Evolutionary conservation across 495 filamentous ascomycete genomes (phyloP).

Genomic region (Monascus purpureus): DNA sequence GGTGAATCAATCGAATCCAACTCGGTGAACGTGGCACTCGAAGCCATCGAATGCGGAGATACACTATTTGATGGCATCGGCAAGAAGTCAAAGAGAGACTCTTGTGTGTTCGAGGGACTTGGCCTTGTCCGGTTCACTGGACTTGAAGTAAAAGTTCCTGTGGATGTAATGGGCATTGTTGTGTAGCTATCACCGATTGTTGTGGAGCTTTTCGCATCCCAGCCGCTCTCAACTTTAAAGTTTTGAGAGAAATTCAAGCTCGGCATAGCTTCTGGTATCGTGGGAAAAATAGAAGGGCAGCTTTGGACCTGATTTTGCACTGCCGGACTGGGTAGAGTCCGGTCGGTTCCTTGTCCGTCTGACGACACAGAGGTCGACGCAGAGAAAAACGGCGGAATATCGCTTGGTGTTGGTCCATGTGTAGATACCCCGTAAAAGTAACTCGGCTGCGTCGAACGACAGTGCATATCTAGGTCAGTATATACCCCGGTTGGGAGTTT

Average conservation of each 20-base stretch:
- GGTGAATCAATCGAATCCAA: slow-evolving; percentile 9
- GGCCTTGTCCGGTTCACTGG: slow-evolving; percentile 9
- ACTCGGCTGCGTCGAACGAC: slow-evolving; percentile 10
- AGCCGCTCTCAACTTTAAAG: slow-evolving; percentile 3
- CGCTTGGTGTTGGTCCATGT: slow-evolving; percentile 10
- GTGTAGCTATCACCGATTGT: slow-evolving; percentile 1
- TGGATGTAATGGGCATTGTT: slow-evolving; percentile 3
- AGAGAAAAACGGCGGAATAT: slow-evolving; percentile 9
- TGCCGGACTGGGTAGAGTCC: slow-evolving; percentile 26
- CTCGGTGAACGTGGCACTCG: slow-evolving; percentile 7
- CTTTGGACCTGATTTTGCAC: slow-evolving; percentile 9
- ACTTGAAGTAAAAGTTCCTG: slow-evolving; percentile 8
- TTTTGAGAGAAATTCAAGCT: slow-evolving; percentile 6
- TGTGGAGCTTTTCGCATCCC: slow-evolving; percentile 5
- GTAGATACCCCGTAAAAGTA: slow-evolving; percentile 18
- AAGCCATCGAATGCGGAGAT: slow-evolving; percentile 3
- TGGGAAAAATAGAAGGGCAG: slow-evolving; percentile 2
- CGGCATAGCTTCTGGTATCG: slow-evolving; percentile 7
- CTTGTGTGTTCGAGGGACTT: slow-evolving; percentile 8
- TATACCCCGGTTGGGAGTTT: slow-evolving; percentile 14
- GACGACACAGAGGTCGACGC: slow-evolving; percentile 11
- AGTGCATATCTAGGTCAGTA: slow-evolving; percentile 12
- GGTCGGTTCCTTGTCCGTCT: slow-evolving; percentile 14
- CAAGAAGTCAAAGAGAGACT: slow-evolving; percentile 18
- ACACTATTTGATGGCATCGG: slow-evolving; percentile 12